Conservation (phyloP, 2,329 filamentous ascomycete species). For the Colletotrichum noveboracense region DNA sequence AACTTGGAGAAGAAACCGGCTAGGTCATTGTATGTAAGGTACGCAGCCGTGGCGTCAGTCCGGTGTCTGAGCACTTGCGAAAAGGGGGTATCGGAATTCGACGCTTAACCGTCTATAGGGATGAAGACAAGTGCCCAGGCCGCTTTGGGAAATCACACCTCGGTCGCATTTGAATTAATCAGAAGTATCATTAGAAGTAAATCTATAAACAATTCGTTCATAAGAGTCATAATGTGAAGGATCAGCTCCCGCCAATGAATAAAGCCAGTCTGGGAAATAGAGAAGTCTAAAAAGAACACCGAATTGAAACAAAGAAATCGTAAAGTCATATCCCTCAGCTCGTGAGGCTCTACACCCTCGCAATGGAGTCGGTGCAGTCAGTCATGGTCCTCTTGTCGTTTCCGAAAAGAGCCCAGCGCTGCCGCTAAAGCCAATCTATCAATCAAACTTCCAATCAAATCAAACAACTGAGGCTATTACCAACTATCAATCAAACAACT, state of each 20-base stretch:
- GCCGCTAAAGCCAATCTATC: too few relatives aligned
- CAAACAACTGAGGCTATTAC: too few relatives aligned
- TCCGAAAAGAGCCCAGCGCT: too few relatives aligned
- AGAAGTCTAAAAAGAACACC: neutral
- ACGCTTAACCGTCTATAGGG: neutral
- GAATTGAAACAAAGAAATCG: neutral
- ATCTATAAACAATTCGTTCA: neutral
- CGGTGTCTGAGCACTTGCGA: neutral
- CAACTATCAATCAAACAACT: too few relatives aligned
- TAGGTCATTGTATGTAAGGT: neutral
- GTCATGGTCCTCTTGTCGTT: slow-evolving; percentile 59
- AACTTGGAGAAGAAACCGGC: neutral
- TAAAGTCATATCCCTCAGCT: neutral
- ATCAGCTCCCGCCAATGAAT: too few relatives aligned
- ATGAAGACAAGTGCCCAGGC: neutral
- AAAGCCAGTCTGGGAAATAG: too few relatives aligned
- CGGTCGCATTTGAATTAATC: neutral
- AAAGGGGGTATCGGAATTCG: neutral
- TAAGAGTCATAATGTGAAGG: neutral
- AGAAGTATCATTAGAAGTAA: neutral
- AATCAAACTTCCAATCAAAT: too few relatives aligned
- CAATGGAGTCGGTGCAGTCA: slow-evolving; percentile 48
- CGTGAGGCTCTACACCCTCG: neutral
- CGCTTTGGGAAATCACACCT: neutral
- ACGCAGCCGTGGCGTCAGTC: neutral